These are phyloP conservation scores for Ziziphus jujuba DNA, from an alignment of 306 rosid genomes.

Conservation along the genomic window DNA sequence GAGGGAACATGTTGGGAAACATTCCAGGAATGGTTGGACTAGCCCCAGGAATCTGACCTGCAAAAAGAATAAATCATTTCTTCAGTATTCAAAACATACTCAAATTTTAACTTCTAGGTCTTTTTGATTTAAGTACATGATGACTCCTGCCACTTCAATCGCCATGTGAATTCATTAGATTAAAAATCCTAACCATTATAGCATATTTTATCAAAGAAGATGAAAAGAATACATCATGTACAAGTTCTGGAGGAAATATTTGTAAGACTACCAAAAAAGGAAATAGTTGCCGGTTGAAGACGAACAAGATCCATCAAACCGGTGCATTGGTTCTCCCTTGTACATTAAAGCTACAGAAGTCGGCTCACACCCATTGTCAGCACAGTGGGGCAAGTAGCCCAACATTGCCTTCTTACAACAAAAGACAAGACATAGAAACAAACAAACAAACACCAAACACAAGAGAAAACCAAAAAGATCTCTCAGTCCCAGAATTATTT, in stretches of 20 bases:
- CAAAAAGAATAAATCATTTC: slow-evolving; percentile 31
- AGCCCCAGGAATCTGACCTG: slow-evolving; percentile 90
- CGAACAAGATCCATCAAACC: slow-evolving; percentile 99
- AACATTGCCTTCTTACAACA: slow-evolving; percentile 99
- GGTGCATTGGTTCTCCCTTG: slow-evolving; percentile 97
- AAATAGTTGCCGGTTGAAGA: slow-evolving; percentile 85
- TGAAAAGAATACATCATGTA: slow-evolving; percentile 38
- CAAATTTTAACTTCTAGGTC: slow-evolving; percentile 18
- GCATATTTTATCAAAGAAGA: slow-evolving; percentile 37
- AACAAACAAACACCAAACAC: slow-evolving; percentile 94
- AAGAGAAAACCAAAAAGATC: slow-evolving; percentile 90
- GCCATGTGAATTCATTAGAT: slow-evolving; percentile 20
- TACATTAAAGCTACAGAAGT: slow-evolving; percentile 98
- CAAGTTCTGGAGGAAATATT: slow-evolving; percentile 68
- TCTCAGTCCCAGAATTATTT: slow-evolving; percentile 92
- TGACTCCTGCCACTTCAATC: slow-evolving; percentile 34
- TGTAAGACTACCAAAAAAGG: slow-evolving; percentile 91
- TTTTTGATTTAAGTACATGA: slow-evolving; percentile 23
- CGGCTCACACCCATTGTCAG: slow-evolving; percentile 99
- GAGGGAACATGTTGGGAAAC: slow-evolving; percentile 87
- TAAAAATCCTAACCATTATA: slow-evolving; percentile 39
- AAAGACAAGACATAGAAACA: slow-evolving; percentile 94
- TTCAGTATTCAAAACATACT: slow-evolving; percentile 24
- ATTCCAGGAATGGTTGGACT: slow-evolving; percentile 84
- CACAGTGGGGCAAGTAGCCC: slow-evolving; percentile 99